Percentiles rank a stretch among this genome's conserved stretches.
Evolutionary conservation across 768 basidiomycete species (phyloP).

Genomic region (Butyriboletus loyo): DNA sequence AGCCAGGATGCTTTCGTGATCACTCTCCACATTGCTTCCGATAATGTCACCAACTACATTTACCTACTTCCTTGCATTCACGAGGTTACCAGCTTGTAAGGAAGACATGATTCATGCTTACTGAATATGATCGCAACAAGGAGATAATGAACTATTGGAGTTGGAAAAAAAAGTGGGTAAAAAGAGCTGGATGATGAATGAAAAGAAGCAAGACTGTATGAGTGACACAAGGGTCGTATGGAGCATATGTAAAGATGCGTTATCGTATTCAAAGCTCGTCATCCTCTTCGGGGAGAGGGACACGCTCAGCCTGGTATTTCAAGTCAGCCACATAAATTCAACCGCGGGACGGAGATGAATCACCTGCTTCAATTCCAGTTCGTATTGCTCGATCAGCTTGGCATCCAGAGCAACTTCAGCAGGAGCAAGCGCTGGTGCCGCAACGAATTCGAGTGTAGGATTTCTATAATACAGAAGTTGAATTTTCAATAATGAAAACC

Average conservation of each 20-base stretch:
- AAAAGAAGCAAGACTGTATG: slow-evolving; percentile 16
- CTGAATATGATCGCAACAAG: slow-evolving; percentile 24
- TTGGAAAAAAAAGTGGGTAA: slow-evolving; percentile 23
- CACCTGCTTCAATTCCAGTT: slow-evolving; percentile 69
- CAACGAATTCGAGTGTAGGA: slow-evolving; percentile 87
- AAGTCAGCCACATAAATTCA: slow-evolving; percentile 6
- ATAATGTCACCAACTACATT: neutral
- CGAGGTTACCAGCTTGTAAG: neutral
- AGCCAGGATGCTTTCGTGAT: neutral
- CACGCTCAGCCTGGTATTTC: slow-evolving; percentile 66
- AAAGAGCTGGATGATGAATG: slow-evolving; percentile 16
- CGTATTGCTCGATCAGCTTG: slow-evolving; percentile 74
- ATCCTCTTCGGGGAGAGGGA: slow-evolving; percentile 97
- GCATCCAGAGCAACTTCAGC: slow-evolving; percentile 88
- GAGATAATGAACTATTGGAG: slow-evolving; percentile 24
- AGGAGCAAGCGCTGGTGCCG: slow-evolving; percentile 92
- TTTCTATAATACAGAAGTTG: slow-evolving; percentile 51
- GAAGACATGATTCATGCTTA: slow-evolving; percentile 19
- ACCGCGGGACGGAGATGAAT: slow-evolving; percentile 14
- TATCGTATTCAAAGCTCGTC: slow-evolving; percentile 63
- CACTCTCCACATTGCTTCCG: neutral
- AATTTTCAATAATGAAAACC: neutral
- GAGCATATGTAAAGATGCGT: slow-evolving; percentile 17
- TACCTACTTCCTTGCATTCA: slow-evolving; percentile 3
- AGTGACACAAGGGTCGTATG: slow-evolving; percentile 19